Evolutionary conservation across 1,139 yeast species (phyloP).

Genomic region (Yamadazyma mexicana): DNA sequence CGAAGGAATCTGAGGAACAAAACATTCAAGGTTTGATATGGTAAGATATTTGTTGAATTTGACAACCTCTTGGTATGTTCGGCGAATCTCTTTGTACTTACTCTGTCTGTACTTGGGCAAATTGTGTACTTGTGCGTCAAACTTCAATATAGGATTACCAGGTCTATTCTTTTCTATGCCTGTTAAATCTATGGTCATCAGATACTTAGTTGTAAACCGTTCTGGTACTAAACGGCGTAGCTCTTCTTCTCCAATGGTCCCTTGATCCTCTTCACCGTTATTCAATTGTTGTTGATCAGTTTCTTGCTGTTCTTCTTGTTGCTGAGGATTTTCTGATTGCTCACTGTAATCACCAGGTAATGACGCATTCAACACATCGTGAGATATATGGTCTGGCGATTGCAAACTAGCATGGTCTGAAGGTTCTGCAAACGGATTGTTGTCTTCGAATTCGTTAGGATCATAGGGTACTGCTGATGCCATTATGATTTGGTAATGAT

Average conservation of each 20-base stretch:
- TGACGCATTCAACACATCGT: conserved; percentile 5
- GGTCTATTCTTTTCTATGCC: conserved; percentile 42
- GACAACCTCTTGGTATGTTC: conserved; percentile 77
- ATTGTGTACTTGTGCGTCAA: conserved; percentile 44
- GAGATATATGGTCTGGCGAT: conserved; percentile 5
- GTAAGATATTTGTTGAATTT: conserved; percentile 76
- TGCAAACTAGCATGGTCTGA: conserved; percentile 5
- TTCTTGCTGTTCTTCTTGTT: background rate
- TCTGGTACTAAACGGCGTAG: conserved; percentile 52
- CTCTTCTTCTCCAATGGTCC: conserved; percentile 32
- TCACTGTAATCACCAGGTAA: conserved; percentile 3
- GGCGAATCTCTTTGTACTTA: conserved; percentile 69
- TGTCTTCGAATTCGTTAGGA: conserved; percentile 65
- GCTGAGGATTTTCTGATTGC: background rate
- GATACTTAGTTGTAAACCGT: conserved; percentile 39
- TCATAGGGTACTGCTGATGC: conserved; percentile 60
- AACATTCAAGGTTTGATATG: conserved; percentile 84
- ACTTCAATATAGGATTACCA: conserved; percentile 46
- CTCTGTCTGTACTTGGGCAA: conserved; percentile 77
- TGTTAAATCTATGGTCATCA: conserved; percentile 27
- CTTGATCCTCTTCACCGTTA: background rate
- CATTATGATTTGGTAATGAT: conserved; percentile 26
- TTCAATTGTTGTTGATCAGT: conserved; percentile 7
- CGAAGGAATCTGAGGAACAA: conserved; percentile 85
- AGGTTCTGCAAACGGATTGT: conserved; percentile 59